Evolutionary conservation across 2,329 filamentous ascomycete species (phyloP), one percentile per base, ranked within the genome.

Genomic region (Fusarium globosum): DNA sequence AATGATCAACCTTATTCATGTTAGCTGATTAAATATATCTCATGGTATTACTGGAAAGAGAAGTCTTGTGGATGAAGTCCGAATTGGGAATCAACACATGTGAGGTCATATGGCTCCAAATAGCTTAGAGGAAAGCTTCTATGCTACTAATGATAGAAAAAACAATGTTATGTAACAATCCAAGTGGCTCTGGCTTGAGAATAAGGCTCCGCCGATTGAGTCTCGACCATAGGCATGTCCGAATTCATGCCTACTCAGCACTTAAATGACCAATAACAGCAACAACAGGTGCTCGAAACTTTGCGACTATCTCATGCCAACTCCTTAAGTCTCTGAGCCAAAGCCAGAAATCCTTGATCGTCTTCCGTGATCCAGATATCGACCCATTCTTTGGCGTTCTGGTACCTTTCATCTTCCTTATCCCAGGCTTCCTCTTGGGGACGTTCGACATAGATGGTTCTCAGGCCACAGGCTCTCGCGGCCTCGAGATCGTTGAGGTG

Each of bases 391-490:
- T 86, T 88, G 26, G 87, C 85, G 59, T 87, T 85, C 45, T 83
- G 83, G 72, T 88, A 86, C 42, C 85, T 83, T 33, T 88, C 83
- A 30, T 88, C 82, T 10, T 89, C 87, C 23, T 74, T 60, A 14
- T 77, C 76, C 88, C 89, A 92, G 12, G 83, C 85, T 81, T 95
- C 93, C 81, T 97, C 94, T 48, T 80, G 74, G 7, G 82, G 80
- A 65, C 94, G 85, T 82, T 94, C 92, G 6, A 96, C 89, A 79
- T 95, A 96, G 6, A 96, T 86, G 0, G 93, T 94, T 75, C 88
- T 86, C 68, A 95, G 83, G 0, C 94, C 94, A 68, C 85, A 87
- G 6, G 77, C 79, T 75, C 89, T 90, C 9, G 94, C 94, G 0
- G 88, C 92, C 68, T 88, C 83, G 61, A 96, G 82, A 81, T 96